These are phyloP conservation scores for Coemansia sp. DNA, from an alignment of 192 early-diverging fungal species.

Conservation along the genomic window DNA sequence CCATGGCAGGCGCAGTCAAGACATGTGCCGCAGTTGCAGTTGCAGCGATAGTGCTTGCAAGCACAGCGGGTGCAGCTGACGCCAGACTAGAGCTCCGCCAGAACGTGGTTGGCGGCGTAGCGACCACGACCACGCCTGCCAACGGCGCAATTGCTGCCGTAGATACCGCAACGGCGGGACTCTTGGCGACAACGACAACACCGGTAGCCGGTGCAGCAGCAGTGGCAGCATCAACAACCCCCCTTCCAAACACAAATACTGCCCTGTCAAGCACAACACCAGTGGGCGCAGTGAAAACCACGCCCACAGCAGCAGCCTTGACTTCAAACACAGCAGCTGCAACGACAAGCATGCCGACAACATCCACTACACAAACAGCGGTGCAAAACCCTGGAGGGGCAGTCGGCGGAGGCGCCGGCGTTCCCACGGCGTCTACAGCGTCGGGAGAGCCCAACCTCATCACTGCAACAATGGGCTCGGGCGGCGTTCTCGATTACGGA, in stretches of 20 bases:
- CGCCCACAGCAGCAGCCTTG: background rate
- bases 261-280: background rate
- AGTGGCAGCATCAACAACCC: slow-evolving; percentile 5
- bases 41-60: slow-evolving; percentile 4
- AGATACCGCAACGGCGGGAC: background rate
- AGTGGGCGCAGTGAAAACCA: slow-evolving; percentile 3
- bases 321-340: background rate
- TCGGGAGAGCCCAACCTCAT: slow-evolving; percentile 29
- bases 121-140: slow-evolving; percentile 1
- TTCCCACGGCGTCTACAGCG: slow-evolving; percentile 9
- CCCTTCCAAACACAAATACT: background rate
- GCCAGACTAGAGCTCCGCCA: slow-evolving; percentile 3
- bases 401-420: slow-evolving; percentile 34
- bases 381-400: slow-evolving; percentile 20
- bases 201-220: background rate
- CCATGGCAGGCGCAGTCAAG: slow-evolving; percentile 6
- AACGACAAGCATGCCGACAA: background rate
- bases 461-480: slow-evolving; percentile 40
- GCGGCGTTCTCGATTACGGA: slow-evolving; percentile 43
- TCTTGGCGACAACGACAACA: slow-evolving; percentile 3
- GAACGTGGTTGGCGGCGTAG: slow-evolving; percentile 4
- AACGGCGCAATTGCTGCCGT: slow-evolving; percentile 3
- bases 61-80: slow-evolving; percentile 3
- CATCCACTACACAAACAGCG: background rate
- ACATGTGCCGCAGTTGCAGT: background rate